phyloP scores from a whole-genome alignment of 1,139 yeast species.

The Debaryomycetaceae sp. region DNA sequence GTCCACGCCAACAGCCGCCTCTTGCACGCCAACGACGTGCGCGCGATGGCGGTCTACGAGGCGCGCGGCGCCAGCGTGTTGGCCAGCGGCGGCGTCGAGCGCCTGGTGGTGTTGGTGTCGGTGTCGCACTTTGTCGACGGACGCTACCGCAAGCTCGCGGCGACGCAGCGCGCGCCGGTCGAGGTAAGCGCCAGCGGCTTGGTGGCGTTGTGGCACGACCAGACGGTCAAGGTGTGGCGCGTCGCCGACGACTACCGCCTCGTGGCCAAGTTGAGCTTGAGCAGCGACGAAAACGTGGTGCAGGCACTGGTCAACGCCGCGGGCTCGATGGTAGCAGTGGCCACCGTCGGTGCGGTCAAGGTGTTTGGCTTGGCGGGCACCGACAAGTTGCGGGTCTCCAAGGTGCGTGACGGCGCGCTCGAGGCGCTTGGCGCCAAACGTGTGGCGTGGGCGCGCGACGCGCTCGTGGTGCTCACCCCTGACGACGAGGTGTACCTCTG shows the following conservation, averaged over 20 bases:
- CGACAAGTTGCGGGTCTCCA: slow-evolving; percentile 46
- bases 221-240: slow-evolving; percentile 77
- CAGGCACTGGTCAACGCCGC: slow-evolving; percentile 63
- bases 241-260: slow-evolving; percentile 45
- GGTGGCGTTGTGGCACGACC: slow-evolving; percentile 78
- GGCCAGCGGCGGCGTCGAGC: slow-evolving; percentile 88
- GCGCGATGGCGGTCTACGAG: slow-evolving; percentile 71
- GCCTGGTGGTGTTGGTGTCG: slow-evolving; percentile 70
- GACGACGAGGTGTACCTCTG: slow-evolving; percentile 61
- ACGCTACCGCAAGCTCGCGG: slow-evolving; percentile 64
- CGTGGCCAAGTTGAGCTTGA: slow-evolving; percentile 60
- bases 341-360: slow-evolving; percentile 66
- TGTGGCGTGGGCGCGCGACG: slow-evolving; percentile 36
- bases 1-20: slow-evolving; percentile 72
- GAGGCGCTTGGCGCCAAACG: slow-evolving; percentile 55
- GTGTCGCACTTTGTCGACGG: slow-evolving; percentile 69
- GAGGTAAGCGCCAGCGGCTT: slow-evolving; percentile 45
- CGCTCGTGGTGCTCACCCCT: slow-evolving; percentile 55
- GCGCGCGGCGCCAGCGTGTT: slow-evolving; percentile 60
- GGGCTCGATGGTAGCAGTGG: slow-evolving; percentile 65
- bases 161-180: slow-evolving; percentile 58
- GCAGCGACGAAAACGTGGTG: slow-evolving; percentile 80
- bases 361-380: slow-evolving; percentile 52
- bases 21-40: slow-evolving; percentile 84
- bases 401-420: slow-evolving; percentile 48